Evolutionary conservation across 306 rosid genomes (phyloP).

Genomic region (Pachyrhizus erosus): DNA sequence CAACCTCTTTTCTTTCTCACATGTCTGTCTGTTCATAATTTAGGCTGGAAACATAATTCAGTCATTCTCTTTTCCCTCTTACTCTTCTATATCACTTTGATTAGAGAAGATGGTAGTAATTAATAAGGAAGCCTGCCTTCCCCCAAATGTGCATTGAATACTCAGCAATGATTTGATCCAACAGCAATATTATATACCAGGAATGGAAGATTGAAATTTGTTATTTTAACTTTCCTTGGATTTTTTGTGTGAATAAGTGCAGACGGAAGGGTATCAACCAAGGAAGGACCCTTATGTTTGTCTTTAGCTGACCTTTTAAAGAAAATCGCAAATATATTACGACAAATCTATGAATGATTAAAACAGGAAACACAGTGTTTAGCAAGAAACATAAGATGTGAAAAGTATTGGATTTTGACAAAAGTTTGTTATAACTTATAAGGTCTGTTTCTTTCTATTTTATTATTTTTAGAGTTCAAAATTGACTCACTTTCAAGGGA

Average conservation of each 20-base stretch:
- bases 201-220: background rate
- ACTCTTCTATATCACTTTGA: background rate
- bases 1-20: background rate
- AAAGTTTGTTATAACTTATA: conserved; percentile 7
- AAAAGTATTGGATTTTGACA: background rate
- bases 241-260: conserved; percentile 19
- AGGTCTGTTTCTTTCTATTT: background rate
- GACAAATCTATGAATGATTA: background rate
- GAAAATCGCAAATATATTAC: background rate
- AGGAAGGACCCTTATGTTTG: background rate
- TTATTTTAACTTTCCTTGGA: no score
- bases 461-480: background rate
- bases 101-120: conserved; percentile 6
- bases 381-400: conserved; percentile 4
- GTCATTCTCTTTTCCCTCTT: background rate
- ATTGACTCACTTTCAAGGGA: background rate
- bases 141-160: conserved; percentile 16
- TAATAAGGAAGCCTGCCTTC: background rate
- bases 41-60: background rate
- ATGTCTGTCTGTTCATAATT: background rate
- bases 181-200: background rate
- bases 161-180: background rate
- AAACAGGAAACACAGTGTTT: background rate
- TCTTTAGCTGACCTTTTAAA: conserved; percentile 8
- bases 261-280: background rate